A percentile compares a stretch with the other conserved stretches of the same genome.
phyloP scores from a whole-genome alignment of 257 asterid species.

The Rubia yunnanensis region DNA sequence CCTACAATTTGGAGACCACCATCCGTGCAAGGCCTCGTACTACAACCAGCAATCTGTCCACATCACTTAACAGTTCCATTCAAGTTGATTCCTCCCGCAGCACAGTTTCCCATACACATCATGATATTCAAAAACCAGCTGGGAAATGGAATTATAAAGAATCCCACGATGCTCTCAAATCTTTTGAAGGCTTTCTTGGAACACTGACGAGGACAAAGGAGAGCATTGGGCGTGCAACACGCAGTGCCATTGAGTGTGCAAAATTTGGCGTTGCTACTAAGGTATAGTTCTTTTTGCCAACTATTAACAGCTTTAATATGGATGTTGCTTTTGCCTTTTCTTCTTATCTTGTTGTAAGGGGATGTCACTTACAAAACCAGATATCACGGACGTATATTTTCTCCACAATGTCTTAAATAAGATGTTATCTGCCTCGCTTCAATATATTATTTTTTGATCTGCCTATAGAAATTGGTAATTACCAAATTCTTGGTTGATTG shows the following conservation, averaged over 20 bases:
- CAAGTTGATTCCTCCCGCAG: slow-evolving; percentile 42
- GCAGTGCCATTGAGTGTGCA: slow-evolving; percentile 80
- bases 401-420: background rate
- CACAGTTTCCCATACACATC: slow-evolving; percentile 44
- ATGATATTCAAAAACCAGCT: slow-evolving; percentile 38
- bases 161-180: slow-evolving; percentile 41
- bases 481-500: background rate
- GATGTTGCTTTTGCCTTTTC: background rate
- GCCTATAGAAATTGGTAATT: background rate
- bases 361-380: background rate
- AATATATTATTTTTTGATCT: too few species aligned
- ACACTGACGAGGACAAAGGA: slow-evolving; percentile 80
- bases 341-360: background rate
- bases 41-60: slow-evolving; percentile 37
- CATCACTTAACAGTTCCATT: slow-evolving; percentile 30
- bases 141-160: slow-evolving; percentile 52
- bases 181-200: slow-evolving; percentile 63
- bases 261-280: slow-evolving; percentile 72
- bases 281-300: slow-evolving; percentile 33
- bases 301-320: background rate
- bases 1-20: slow-evolving; percentile 46
- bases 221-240: slow-evolving; percentile 76
- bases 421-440: background rate
- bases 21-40: slow-evolving; percentile 48
- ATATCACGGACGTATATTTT: too few species aligned